Percentiles rank a stretch among this genome's conserved stretches.
These are phyloP conservation scores for Claviceps lovelessii DNA, from an alignment of 2,329 filamentous ascomycete genomes.

Conservation along the genomic window DNA sequence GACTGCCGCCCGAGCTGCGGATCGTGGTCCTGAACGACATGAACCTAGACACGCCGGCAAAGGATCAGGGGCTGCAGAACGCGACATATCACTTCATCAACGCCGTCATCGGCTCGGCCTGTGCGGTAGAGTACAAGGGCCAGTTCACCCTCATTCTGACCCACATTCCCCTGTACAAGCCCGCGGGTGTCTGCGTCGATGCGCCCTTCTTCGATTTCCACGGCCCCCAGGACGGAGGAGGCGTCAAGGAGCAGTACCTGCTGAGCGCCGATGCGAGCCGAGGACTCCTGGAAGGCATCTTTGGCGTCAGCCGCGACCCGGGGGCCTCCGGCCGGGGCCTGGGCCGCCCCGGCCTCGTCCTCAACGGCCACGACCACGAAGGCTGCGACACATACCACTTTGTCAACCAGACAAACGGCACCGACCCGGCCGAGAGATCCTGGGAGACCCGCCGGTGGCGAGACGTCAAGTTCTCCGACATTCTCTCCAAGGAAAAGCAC, in stretches of 20 bases:
- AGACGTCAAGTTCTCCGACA: conserved; percentile 25
- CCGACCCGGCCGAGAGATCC: conserved; percentile 22
- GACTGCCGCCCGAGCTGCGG: conserved; percentile 54
- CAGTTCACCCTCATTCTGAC: conserved; percentile 77
- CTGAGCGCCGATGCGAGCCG: conserved; percentile 58
- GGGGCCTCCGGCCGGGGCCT: conserved; percentile 44
- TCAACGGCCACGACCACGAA: conserved; percentile 91
- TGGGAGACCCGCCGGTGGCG: conserved; percentile 39
- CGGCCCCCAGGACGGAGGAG: conserved; percentile 45
- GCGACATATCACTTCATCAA: conserved; percentile 68
- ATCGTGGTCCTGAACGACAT: conserved; percentile 82
- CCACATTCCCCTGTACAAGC: conserved; percentile 82
- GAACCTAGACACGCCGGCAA: conserved; percentile 77
- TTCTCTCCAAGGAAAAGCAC: conserved; percentile 28
- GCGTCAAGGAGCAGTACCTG: conserved; percentile 83
- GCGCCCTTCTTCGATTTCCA: conserved; percentile 72
- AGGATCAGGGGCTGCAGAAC: conserved; percentile 51
- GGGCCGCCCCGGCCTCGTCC: conserved; percentile 61
- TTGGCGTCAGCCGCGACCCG: conserved; percentile 55
- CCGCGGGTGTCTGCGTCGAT: conserved; percentile 69
- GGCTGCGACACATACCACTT: conserved; percentile 86
- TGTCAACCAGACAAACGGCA: conserved; percentile 46
- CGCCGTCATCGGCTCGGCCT: conserved; percentile 46
- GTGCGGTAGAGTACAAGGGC: conserved; percentile 45
- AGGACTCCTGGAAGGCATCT: conserved; percentile 71